Percentiles rank a stretch among this genome's conserved stretches.
Evolutionary conservation across 495 filamentous ascomycete genomes (phyloP).

Genomic region (Beverwykella pulmonaria): DNA sequence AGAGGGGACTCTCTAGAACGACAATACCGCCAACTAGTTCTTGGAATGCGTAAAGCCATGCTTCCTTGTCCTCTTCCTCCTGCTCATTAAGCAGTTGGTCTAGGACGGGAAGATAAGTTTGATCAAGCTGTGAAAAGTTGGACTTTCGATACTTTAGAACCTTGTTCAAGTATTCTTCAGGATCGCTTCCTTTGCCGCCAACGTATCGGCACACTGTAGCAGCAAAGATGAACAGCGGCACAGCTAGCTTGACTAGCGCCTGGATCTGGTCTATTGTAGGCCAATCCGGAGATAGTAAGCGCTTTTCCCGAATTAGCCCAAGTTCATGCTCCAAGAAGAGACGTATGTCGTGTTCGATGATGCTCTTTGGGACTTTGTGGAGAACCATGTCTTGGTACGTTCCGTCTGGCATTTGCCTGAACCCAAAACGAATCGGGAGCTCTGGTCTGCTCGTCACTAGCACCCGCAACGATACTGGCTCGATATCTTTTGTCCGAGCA

Average conservation of each 20-base stretch:
- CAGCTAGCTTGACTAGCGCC: slow-evolving; percentile 45
- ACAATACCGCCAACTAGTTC: slow-evolving; percentile 46
- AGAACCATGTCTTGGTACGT: neutral
- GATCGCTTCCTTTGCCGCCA: slow-evolving; percentile 15
- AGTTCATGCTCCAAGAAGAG: slow-evolving; percentile 39
- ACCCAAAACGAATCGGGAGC: neutral
- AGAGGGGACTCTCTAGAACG: slow-evolving; percentile 41
- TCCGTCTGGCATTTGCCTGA: neutral
- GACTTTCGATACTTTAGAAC: slow-evolving; percentile 29
- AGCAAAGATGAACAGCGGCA: slow-evolving; percentile 19
- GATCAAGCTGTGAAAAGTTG: slow-evolving; percentile 27
- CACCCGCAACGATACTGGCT: neutral
- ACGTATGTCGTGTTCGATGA: slow-evolving; percentile 4
- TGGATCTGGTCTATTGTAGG: slow-evolving; percentile 44
- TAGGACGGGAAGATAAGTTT: slow-evolving; percentile 38
- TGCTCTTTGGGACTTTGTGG: neutral
- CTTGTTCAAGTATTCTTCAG: slow-evolving; percentile 19
- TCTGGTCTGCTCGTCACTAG: neutral
- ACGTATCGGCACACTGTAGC: slow-evolving; percentile 20
- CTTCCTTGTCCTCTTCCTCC: slow-evolving; percentile 21
- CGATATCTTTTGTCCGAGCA: neutral
- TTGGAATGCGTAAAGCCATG: slow-evolving; percentile 35
- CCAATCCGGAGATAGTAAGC: slow-evolving; percentile 43
- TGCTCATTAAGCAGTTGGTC: slow-evolving; percentile 30
- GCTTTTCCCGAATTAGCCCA: slow-evolving; percentile 1